Evolutionary conservation across 1,139 yeast genomes (phyloP).

Genomic region (Nakaseomyces kungkrabaensis): DNA sequence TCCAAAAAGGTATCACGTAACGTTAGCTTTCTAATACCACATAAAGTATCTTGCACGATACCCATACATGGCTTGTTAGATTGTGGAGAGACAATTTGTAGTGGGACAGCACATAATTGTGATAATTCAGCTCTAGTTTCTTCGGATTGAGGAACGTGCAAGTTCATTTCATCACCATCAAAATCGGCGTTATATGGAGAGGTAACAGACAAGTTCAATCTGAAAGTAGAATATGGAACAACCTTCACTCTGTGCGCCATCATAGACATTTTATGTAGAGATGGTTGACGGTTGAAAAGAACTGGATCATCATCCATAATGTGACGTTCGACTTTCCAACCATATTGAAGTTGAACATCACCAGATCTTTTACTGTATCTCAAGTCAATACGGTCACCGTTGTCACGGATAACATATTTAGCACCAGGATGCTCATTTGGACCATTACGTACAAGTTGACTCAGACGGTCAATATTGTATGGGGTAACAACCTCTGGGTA

Average conservation of each 20-base stretch:
- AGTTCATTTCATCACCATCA: constrained; percentile 99
- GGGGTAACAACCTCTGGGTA: constrained; percentile 98
- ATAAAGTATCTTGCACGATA: constrained; percentile 95
- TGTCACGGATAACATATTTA: constrained; percentile 92
- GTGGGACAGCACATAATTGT: constrained; percentile 92
- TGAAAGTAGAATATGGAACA: constrained; percentile 97
- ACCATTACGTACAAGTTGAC: constrained; percentile 91
- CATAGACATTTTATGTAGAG: constrained; percentile 98
- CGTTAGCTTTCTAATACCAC: constrained; percentile 96
- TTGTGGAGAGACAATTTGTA: constrained; percentile 96
- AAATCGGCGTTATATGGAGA: constrained; percentile 99
- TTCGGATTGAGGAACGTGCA: constrained; percentile 98
- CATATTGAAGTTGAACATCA: constrained; percentile 93
- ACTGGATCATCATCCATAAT: constrained; percentile 97
- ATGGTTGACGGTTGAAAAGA: constrained; percentile 96
- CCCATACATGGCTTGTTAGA: constrained; percentile 99
- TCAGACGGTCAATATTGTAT: constrained; percentile 84
- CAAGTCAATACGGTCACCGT: constrained; percentile 96
- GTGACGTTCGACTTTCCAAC: constrained; percentile 99
- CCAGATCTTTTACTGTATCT: constrained; percentile 97
- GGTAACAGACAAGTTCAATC: constrained; percentile 91
- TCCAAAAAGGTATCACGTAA: constrained; percentile 81
- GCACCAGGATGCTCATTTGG: constrained; percentile 99
- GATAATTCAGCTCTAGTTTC: constrained; percentile 95
- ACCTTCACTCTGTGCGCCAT: constrained; percentile 99